These are phyloP conservation scores for Lentinula edodes DNA, from an alignment of 768 basidiomycete genomes.

Conservation along the genomic window DNA sequence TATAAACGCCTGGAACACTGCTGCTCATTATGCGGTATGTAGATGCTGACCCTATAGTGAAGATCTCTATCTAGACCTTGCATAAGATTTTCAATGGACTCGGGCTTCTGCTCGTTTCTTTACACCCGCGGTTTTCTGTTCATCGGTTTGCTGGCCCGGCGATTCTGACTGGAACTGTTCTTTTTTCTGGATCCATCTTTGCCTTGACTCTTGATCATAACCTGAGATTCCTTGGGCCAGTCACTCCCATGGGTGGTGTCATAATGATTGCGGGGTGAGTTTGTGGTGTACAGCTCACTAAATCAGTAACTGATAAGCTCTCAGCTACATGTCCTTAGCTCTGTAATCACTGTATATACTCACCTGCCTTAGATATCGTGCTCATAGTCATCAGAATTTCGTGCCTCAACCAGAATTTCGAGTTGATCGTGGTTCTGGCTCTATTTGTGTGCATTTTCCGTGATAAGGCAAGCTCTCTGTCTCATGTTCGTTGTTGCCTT, in stretches of 20 bases:
- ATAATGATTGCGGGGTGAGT: slow-evolving; percentile 66
- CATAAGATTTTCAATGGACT: slow-evolving; percentile 65
- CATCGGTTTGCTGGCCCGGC: slow-evolving; percentile 68
- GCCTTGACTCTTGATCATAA: slow-evolving; percentile 45
- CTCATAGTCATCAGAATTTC: too few relatives aligned
- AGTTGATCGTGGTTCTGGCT: too few relatives aligned
- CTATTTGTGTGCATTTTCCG: too few relatives aligned
- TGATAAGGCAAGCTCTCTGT: too few relatives aligned
- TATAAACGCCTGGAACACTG: slow-evolving; percentile 57
- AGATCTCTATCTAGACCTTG: slow-evolving; percentile 8
- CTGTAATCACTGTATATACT: slow-evolving; percentile 23
- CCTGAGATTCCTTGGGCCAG: slow-evolving; percentile 50
- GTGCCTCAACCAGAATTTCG: too few relatives aligned
- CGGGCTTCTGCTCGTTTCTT: slow-evolving; percentile 53
- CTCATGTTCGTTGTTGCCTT: too few relatives aligned
- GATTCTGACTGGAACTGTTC: slow-evolving; percentile 45
- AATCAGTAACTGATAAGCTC: background rate
- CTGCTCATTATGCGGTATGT: slow-evolving; percentile 55
- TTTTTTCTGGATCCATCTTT: slow-evolving; percentile 66
- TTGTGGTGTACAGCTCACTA: background rate
- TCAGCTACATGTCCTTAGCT: slow-evolving; percentile 49
- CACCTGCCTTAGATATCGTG: too few relatives aligned
- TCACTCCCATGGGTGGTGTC: slow-evolving; percentile 62
- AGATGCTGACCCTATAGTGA: background rate
- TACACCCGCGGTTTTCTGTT: slow-evolving; percentile 53